phyloP scores from a whole-genome alignment of 768 basidiomycete species.

The Auriscalpium vulgare region DNA sequence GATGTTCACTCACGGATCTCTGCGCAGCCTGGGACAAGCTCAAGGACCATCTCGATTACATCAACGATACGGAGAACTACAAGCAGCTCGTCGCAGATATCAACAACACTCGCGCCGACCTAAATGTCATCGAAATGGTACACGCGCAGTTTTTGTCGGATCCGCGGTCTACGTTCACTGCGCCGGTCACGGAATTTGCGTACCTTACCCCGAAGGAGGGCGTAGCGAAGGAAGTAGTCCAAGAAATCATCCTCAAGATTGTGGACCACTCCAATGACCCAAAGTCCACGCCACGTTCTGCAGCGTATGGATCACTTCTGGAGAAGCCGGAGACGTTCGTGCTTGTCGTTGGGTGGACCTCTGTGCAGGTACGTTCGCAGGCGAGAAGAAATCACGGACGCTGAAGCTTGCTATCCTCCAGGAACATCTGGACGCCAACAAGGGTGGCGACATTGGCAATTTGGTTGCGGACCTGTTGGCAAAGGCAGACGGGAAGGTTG shows the following conservation, averaged over 20 bases:
- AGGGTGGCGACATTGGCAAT: too few species aligned
- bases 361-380: background rate
- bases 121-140: background rate
- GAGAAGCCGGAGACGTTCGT: background rate
- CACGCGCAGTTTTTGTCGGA: background rate
- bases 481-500: too few species aligned
- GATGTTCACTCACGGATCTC: background rate
- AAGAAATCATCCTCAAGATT: background rate
- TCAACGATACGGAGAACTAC: background rate
- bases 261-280: background rate
- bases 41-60: background rate
- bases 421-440: too few species aligned
- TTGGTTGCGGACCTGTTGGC: too few species aligned
- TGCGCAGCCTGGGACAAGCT: background rate
- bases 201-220: background rate
- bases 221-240: background rate
- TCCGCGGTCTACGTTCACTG: background rate
- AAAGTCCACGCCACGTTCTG: background rate
- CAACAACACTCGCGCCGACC: background rate
- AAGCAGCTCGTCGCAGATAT: background rate
- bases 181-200: background rate
- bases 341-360: background rate
- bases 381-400: too few species aligned
- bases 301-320: background rate
- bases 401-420: too few species aligned